Conservation (phyloP, 768 basidiomycete genomes). For the Termitomyces sp. region DNA sequence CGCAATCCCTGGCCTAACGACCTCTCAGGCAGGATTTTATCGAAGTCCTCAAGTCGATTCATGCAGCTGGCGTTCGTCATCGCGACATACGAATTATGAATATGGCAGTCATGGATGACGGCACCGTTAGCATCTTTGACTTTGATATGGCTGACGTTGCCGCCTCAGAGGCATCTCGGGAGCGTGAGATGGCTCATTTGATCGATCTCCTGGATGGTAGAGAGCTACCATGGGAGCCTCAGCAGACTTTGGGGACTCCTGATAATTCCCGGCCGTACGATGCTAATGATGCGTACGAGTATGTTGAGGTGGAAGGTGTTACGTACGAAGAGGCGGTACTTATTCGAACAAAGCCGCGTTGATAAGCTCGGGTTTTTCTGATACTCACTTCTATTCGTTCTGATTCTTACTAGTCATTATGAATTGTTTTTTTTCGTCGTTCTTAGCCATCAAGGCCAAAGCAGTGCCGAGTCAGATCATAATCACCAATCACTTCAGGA, state of each 20-base stretch:
- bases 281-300: conserved; percentile 2
- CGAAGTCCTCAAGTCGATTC: conserved; percentile 18
- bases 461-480: background rate
- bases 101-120: conserved; percentile 18
- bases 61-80: conserved; percentile 22
- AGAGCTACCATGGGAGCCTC: background rate
- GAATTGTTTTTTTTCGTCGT: background rate
- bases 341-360: background rate
- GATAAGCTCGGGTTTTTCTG: background rate
- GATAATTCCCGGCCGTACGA: background rate
- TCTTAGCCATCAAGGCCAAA: background rate
- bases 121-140: conserved; percentile 22
- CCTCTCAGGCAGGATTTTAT: conserved; percentile 15
- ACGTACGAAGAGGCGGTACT: background rate
- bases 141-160: conserved; percentile 20
- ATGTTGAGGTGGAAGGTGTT: conserved; percentile 1
- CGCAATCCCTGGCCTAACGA: background rate
- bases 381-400: background rate
- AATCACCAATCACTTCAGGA: too few species aligned
- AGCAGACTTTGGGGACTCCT: conserved; percentile 2
- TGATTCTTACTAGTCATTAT: background rate
- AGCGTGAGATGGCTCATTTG: conserved; percentile 12
- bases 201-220: conserved; percentile 8
- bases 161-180: conserved; percentile 6
- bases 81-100: conserved; percentile 24